Conservation (phyloP, 352 stramenopile species). For the Stramenopiles sp. region DNA sequence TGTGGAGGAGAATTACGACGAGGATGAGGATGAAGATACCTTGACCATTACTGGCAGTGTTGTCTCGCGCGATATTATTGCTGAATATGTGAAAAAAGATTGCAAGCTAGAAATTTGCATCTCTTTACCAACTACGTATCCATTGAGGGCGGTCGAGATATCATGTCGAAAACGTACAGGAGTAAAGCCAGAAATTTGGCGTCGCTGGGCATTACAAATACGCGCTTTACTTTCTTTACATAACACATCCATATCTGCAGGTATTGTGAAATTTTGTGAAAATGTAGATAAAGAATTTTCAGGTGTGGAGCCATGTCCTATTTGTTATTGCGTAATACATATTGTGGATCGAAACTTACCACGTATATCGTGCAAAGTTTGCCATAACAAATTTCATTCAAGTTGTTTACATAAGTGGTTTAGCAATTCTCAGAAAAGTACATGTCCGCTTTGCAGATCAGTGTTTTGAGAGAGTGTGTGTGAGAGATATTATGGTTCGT, state of each 20-base stretch:
- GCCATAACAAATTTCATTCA: conserved; percentile 73
- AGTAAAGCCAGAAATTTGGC: conserved; percentile 64
- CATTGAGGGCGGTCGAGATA: conserved; percentile 64
- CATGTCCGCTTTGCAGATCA: conserved; percentile 56
- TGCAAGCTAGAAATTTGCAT: conserved; percentile 67
- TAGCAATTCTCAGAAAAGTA: conserved; percentile 74
- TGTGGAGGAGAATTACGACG: neutral
- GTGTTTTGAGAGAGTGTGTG: too few species aligned
- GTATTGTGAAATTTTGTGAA: conserved; percentile 67
- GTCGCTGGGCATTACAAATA: conserved; percentile 74
- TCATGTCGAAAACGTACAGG: conserved; percentile 66
- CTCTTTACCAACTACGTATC: conserved; percentile 54
- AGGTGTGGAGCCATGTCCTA: conserved; percentile 65
- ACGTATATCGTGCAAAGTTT: conserved; percentile 64
- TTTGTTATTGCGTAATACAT: conserved; percentile 73
- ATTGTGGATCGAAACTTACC: conserved; percentile 62
- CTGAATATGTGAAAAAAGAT: conserved; percentile 74
- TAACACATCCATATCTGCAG: conserved; percentile 63
- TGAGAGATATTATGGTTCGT: too few species aligned
- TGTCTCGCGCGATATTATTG: conserved; percentile 60
- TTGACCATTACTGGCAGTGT: conserved; percentile 54
- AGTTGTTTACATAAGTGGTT: conserved; percentile 80
- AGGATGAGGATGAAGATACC: neutral
- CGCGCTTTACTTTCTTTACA: conserved; percentile 46
- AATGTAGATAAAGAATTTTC: conserved; percentile 76